Conservation (phyloP, 2,329 filamentous ascomycete species). For the Furcasterigmium sp. region DNA sequence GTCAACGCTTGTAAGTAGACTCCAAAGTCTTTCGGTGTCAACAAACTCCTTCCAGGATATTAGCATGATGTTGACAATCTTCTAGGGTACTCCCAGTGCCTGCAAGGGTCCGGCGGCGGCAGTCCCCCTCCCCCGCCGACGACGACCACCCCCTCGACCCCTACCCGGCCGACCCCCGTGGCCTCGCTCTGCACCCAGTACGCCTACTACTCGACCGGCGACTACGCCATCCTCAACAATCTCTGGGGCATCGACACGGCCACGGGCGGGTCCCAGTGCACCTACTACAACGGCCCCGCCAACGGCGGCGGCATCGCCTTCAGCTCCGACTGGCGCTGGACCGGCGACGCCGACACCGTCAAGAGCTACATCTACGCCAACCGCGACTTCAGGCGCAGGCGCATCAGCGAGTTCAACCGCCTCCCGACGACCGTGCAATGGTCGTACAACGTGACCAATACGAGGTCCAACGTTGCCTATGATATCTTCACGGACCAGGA, state of each 20-base stretch:
- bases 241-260: constrained; percentile 31
- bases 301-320: constrained; percentile 25
- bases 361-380: constrained; percentile 38
- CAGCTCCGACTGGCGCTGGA: constrained; percentile 34
- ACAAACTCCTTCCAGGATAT: background rate
- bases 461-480: constrained; percentile 52
- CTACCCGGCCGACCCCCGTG: background rate
- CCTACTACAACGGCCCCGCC: constrained; percentile 24
- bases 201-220: constrained; percentile 19
- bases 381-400: constrained; percentile 18
- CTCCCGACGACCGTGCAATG: constrained; percentile 26
- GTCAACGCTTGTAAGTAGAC: background rate
- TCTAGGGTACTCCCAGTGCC: background rate
- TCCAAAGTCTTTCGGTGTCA: too few species aligned
- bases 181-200: constrained; percentile 18
- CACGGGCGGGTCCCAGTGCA: constrained; percentile 33
- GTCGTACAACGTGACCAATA: constrained; percentile 25
- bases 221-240: constrained; percentile 30
- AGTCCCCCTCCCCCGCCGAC: background rate
- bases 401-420: constrained; percentile 22
- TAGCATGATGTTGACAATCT: too few species aligned
- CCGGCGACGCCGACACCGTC: constrained; percentile 26
- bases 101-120: background rate
- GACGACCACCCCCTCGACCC: background rate
- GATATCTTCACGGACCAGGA: constrained; percentile 49